phyloP scores from a whole-genome alignment of 176 grass and related monocot genomes.

The Musa acuminata region DNA sequence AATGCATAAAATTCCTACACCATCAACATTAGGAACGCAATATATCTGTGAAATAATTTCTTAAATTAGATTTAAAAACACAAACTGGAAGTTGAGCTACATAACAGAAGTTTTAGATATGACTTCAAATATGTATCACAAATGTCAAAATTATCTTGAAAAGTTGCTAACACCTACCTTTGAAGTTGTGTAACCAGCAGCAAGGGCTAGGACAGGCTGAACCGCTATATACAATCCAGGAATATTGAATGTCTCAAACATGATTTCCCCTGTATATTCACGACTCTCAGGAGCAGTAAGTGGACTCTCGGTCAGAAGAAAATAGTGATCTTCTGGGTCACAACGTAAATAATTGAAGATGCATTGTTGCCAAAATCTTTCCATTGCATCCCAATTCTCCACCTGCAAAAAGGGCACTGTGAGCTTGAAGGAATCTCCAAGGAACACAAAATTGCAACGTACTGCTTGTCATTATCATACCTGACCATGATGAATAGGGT shows the following conservation, averaged over 20 bases:
- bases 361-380: conserved; percentile 98
- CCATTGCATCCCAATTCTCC: conserved; percentile 97
- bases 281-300: conserved; percentile 79
- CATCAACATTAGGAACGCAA: too few relatives aligned
- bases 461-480: conserved; percentile 21
- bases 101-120: too few relatives aligned
- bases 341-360: conserved; percentile 90
- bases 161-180: conserved; percentile 45
- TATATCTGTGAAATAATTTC: too few relatives aligned
- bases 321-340: conserved; percentile 91
- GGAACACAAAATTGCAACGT: neutral
- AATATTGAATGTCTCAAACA: conserved; percentile 99
- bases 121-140: too few relatives aligned
- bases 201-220: conserved; percentile 87
- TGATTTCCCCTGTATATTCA: conserved; percentile 92
- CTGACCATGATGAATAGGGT: conserved; percentile 89
- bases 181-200: conserved; percentile 87
- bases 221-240: conserved; percentile 86
- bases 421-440: neutral
- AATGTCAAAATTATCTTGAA: neutral
- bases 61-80: too few relatives aligned
- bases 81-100: too few relatives aligned
- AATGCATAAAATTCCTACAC: too few relatives aligned
- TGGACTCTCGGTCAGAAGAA: conserved; percentile 88
- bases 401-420: conserved; percentile 34